Evolutionary conservation across 192 early-diverging fungal genomes (phyloP).

Genomic region (Backusella luteola): DNA sequence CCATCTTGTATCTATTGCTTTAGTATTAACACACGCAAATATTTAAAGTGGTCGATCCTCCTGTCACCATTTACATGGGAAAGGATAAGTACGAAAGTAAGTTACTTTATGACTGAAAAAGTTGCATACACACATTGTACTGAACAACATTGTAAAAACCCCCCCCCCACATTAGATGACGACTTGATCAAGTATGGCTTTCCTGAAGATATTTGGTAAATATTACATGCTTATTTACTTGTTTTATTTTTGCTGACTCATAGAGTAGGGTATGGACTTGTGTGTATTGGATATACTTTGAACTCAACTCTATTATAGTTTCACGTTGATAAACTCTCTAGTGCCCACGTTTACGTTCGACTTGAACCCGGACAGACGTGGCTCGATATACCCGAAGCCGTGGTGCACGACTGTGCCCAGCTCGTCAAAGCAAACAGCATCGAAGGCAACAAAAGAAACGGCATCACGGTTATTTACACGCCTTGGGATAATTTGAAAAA

Average conservation of each 20-base stretch:
- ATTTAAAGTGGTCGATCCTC: conserved; percentile 61
- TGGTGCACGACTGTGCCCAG: conserved; percentile 88
- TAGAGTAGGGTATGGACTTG: not conserved
- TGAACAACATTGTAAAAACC: not conserved
- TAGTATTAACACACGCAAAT: not conserved
- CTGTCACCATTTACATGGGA: conserved; percentile 92
- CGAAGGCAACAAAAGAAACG: conserved; percentile 92
- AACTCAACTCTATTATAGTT: conserved; percentile 52
- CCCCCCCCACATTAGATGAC: conserved; percentile 54
- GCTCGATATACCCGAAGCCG: conserved; percentile 71
- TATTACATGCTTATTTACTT: not conserved
- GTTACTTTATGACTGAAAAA: not conserved
- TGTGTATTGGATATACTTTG: too few species aligned
- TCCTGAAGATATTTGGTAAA: conserved; percentile 87
- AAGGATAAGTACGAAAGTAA: conserved; percentile 97
- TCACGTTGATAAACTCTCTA: conserved; percentile 96
- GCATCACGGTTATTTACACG: conserved; percentile 92
- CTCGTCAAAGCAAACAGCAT: conserved; percentile 97
- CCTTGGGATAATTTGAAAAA: conserved; percentile 90
- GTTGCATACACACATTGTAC: too few species aligned
- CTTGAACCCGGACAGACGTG: conserved; percentile 68
- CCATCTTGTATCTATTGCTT: not conserved
- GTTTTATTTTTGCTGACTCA: not conserved
- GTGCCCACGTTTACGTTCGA: conserved; percentile 96
- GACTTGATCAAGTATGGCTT: conserved; percentile 95